These are phyloP conservation scores for Leptographium lundbergii DNA, from an alignment of 2,329 filamentous ascomycete species.

Conservation along the genomic window DNA sequence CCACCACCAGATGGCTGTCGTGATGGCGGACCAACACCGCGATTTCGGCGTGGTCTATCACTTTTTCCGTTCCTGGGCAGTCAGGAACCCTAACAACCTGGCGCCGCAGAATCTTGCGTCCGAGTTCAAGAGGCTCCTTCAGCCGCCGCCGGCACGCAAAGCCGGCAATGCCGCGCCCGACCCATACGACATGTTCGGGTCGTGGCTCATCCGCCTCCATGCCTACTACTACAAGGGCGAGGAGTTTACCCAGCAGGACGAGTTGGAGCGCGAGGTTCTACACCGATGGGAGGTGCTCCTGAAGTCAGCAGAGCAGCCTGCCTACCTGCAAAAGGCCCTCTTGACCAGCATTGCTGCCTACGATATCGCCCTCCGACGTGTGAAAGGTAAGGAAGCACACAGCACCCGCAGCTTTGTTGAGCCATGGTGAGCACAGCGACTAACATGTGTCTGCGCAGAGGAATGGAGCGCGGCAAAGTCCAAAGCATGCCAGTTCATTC, in stretches of 20 bases:
- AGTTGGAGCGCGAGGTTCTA: constrained; percentile 76
- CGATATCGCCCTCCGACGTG: constrained; percentile 47
- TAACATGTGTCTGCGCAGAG: constrained; percentile 19
- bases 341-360: constrained; percentile 81
- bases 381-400: constrained; percentile 32
- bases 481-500: constrained; percentile 48
- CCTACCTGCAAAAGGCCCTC: constrained; percentile 63
- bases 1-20: constrained; percentile 83
- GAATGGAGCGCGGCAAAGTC: constrained; percentile 31
- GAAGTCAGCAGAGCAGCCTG: constrained; percentile 52
- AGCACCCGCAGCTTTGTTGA: neutral
- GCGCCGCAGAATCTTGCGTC: constrained; percentile 59
- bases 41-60: constrained; percentile 72
- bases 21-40: constrained; percentile 66
- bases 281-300: constrained; percentile 62
- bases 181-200: constrained; percentile 51
- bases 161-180: constrained; percentile 29
- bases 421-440: constrained; percentile 10
- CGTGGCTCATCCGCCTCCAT: constrained; percentile 79
- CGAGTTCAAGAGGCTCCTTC: constrained; percentile 52
- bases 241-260: constrained; percentile 60
- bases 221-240: constrained; percentile 71
- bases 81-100: constrained; percentile 63
- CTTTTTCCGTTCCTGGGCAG: constrained; percentile 70
- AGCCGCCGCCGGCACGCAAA: constrained; percentile 16